These are phyloP conservation scores for Diaporthe helianthi DNA, from an alignment of 2,329 filamentous ascomycete genomes.

Conservation along the genomic window DNA sequence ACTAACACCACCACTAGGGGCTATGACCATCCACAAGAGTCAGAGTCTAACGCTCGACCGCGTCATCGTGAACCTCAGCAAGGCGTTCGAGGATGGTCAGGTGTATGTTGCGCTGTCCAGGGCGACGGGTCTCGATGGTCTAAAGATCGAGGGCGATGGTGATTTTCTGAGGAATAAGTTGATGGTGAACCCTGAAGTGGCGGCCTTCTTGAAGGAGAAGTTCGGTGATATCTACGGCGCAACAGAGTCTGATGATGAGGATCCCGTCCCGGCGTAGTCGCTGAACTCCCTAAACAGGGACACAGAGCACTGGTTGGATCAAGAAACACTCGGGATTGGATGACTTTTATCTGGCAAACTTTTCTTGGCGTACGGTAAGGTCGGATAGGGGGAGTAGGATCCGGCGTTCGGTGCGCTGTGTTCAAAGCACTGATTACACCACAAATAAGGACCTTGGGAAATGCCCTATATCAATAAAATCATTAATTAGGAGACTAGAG, in stretches of 20 bases:
- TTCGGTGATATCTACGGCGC: constrained; percentile 40
- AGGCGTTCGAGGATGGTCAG: constrained; percentile 63
- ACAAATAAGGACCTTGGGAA: background rate
- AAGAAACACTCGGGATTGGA: background rate
- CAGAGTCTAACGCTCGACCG: constrained; percentile 69
- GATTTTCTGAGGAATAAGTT: constrained; percentile 40
- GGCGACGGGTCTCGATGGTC: constrained; percentile 57
- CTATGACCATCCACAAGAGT: constrained; percentile 68
- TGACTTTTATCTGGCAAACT: background rate
- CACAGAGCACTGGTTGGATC: background rate
- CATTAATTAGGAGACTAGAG: background rate
- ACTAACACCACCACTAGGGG: constrained; percentile 42
- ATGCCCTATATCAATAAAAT: background rate
- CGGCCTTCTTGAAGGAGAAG: constrained; percentile 44
- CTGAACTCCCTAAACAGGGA: background rate
- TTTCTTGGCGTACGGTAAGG: background rate
- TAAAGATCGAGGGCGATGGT: constrained; percentile 49
- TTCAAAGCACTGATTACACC: background rate
- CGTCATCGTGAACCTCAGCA: constrained; percentile 60
- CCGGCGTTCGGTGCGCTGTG: no score
- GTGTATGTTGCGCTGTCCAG: constrained; percentile 69
- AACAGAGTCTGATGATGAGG: background rate
- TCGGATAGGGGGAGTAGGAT: background rate
- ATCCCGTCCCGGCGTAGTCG: background rate
- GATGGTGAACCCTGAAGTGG: constrained; percentile 45